These are phyloP conservation scores for Talaromyces thailandensis DNA, from an alignment of 495 filamentous ascomycete genomes.

Conservation along the genomic window DNA sequence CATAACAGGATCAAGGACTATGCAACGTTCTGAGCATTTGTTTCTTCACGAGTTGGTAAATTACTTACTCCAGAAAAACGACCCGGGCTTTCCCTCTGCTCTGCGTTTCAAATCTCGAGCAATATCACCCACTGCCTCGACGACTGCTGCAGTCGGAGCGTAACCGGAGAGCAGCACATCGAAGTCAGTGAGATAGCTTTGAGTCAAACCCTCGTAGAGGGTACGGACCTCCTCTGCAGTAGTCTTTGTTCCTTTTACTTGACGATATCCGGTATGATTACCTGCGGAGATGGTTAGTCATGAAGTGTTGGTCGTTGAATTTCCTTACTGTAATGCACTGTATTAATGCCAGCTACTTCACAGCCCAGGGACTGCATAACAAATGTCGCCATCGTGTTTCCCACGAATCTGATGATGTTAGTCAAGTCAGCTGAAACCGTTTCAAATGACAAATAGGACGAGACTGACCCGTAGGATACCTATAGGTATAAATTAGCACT, in stretches of 20 bases:
- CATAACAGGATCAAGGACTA: conserved; percentile 96
- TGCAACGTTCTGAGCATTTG: neutral
- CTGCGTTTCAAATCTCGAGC: conserved; percentile 68
- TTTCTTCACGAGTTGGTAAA: neutral
- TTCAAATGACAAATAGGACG: neutral
- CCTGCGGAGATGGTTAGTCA: conserved; percentile 36
- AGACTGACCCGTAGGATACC: conserved; percentile 11
- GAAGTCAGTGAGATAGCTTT: conserved; percentile 75
- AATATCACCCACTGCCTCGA: conserved; percentile 77
- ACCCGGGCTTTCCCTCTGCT: conserved; percentile 52
- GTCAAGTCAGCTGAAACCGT: neutral
- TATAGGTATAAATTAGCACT: neutral
- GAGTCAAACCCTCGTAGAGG: conserved; percentile 74
- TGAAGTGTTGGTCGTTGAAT: neutral
- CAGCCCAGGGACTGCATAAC: conserved; percentile 88
- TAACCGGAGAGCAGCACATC: conserved; percentile 92
- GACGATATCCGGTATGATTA: conserved; percentile 87
- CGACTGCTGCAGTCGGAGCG: conserved; percentile 71
- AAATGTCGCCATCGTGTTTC: conserved; percentile 90
- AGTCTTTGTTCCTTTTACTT: conserved; percentile 73
- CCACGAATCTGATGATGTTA: conserved; percentile 64
- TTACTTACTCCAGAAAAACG: conserved; percentile 77
- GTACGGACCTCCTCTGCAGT: conserved; percentile 76
- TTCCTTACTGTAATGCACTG: conserved; percentile 80
- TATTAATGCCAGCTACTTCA: conserved; percentile 88